Evolutionary conservation across 192 early-diverging fungal species (phyloP), one percentile per base, ranked within the genome.

Genomic region (Backusella mclennaniae): DNA sequence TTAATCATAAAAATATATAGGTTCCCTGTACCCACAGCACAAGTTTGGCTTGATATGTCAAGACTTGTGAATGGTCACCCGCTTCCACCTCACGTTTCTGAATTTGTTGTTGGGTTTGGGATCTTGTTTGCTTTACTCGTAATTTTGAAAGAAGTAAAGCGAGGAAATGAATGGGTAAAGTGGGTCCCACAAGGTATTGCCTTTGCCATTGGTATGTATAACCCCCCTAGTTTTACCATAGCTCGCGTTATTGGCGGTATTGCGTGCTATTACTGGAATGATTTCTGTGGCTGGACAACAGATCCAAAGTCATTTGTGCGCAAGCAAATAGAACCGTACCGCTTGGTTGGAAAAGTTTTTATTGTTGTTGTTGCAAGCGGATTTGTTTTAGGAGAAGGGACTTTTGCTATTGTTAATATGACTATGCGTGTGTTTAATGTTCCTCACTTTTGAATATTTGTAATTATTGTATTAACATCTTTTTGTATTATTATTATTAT

Each of bases 141-240:
- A 0, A 26, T 82, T n/a, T 69, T 80, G 6, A 77, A 83, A 33
- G 79, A 76, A 8, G 63, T 44, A 19, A 39, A 42, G 0, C 21
- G 12, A 11, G 59, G 72, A 11, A 78, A 76, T 8, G 52, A 44
- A 69, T 91, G 90, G 91, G 35, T 79, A 1, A 66, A 63, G 3
- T 89, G 82, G 41, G 82, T 91, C 74, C 92, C 92, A 17, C 90
- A 89, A 53, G 92, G 92, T 0, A 92, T 94, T 38, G 91, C 92
- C 23, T 94, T 94, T 85, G 91, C 92, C 6, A 91, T 94, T 66
- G 92, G 92, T 19, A 94, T 94, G 74, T 94, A 92, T 82, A 94
- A 94, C 78, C 85, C 92, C 1, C 92, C 92, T 15, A 90, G 90
- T 66, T 94, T 94, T 69, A 94, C 91, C 4, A 74, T 94, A 29